Evolutionary conservation across 1,284 basidiomycete species (phyloP).

Genomic region (Cutaneotrichosporon cavernicola): DNA sequence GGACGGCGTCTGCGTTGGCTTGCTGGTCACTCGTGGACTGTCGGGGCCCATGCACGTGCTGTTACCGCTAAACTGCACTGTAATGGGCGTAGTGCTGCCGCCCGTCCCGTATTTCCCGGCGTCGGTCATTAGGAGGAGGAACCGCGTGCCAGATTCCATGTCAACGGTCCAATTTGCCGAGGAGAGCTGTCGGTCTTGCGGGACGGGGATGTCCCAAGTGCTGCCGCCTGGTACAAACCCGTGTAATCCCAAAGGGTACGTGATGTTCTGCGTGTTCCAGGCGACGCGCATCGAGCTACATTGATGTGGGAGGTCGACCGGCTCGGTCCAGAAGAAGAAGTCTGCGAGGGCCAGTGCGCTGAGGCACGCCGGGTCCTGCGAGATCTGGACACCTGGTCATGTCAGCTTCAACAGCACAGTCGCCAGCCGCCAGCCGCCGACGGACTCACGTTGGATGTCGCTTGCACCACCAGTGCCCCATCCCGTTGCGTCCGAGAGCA

Average conservation of each 20-base stretch:
- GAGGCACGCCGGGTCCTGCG: conserved; percentile 35
- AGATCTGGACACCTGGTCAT: conserved; percentile 12
- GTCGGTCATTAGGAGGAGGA: conserved; percentile 46
- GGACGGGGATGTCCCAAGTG: conserved; percentile 41
- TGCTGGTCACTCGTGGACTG: conserved; percentile 22
- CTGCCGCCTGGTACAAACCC: conserved; percentile 44
- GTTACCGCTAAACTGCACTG: conserved; percentile 28
- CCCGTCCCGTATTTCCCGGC: conserved; percentile 40
- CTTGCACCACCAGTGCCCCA: conserved; percentile 45
- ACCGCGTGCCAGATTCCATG: conserved; percentile 37
- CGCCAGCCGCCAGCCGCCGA: too few species aligned
- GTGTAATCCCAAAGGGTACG: conserved; percentile 36
- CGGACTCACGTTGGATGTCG: conserved; percentile 37
- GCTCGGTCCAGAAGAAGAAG: conserved; percentile 41
- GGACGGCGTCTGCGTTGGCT: background rate
- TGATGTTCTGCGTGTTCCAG: conserved; percentile 37
- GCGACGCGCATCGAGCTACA: conserved; percentile 35
- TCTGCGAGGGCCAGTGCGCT: conserved; percentile 23
- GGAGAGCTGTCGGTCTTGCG: conserved; percentile 10
- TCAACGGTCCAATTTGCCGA: conserved; percentile 39
- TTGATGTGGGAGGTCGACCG: conserved; percentile 32
- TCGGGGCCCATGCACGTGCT: conserved; percentile 33
- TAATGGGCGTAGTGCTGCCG: conserved; percentile 36
- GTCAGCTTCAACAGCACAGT: background rate
- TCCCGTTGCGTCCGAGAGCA: conserved; percentile 44